phyloP scores from a whole-genome alignment of 495 filamentous ascomycete genomes.

The Aspergillus wentii region DNA sequence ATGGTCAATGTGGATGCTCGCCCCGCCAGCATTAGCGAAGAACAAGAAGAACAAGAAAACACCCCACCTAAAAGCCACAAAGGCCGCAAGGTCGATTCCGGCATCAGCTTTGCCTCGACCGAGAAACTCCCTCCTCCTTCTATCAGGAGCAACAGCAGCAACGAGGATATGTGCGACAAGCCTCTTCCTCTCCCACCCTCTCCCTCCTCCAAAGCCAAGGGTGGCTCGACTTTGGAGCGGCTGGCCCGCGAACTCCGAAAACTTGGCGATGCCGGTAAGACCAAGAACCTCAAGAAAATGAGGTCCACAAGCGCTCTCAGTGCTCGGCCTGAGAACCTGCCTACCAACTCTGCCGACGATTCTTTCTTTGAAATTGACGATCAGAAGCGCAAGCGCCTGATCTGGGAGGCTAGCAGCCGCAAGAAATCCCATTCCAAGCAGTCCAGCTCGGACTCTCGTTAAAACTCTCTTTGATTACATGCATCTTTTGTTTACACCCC shows the following conservation, averaged over 20 bases:
- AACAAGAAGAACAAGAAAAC: conserved; percentile 21
- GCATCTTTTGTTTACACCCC: background rate
- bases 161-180: conserved; percentile 34
- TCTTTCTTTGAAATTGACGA: conserved; percentile 47
- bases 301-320: conserved; percentile 38
- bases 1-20: conserved; percentile 47
- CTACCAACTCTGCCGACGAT: conserved; percentile 19
- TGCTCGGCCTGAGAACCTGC: conserved; percentile 20
- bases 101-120: conserved; percentile 52
- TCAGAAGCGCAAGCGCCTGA: conserved; percentile 41
- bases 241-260: conserved; percentile 54
- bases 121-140: conserved; percentile 23
- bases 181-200: conserved; percentile 44
- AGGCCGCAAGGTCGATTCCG: conserved; percentile 57
- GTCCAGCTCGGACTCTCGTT: conserved; percentile 14
- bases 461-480: background rate
- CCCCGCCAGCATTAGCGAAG: conserved; percentile 37
- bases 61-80: conserved; percentile 28
- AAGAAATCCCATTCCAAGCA: conserved; percentile 31
- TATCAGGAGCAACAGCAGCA: conserved; percentile 26
- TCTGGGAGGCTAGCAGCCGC: conserved; percentile 42
- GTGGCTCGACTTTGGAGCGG: conserved; percentile 52
- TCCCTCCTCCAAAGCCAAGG: conserved; percentile 21
- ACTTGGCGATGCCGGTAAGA: conserved; percentile 27
- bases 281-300: conserved; percentile 44